Base-by-base conservation (phyloP, 441 rosid genomes). In the Monsonia emarginata region DNA sequence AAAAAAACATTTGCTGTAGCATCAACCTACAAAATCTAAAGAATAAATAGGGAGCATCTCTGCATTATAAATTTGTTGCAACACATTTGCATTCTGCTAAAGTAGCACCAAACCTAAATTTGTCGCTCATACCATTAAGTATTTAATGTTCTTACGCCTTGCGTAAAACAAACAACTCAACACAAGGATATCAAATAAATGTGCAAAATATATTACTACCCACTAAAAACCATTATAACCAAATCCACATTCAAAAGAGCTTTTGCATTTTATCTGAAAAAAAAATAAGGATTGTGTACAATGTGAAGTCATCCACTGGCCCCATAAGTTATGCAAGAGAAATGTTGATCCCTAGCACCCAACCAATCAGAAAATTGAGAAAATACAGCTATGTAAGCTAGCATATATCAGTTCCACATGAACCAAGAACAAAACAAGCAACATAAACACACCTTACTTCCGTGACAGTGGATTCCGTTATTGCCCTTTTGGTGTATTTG, bases 371-470 rank as follows among this genome's bases (percentile, higher is more conserved):
- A 48, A 48, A 19, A 19, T 48, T 9, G 24, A 19, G 5, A 16
- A 18, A 25, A 48, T 48, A 25, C 1, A 48, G 24, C 24, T 48
- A 16, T 18, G 4, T 4, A 14, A 48, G 10, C 9, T 19, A 48
- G 56, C 24, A 18, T 48, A 18, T 18, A 18, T 48, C 56, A 19
- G 56, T 19, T 48, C 56, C 19, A 48, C 56, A 18, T 2, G 8
- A 48, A 48, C 56, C 16, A 48, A 48, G 22, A 5, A 0, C 4
- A 48, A 9, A 44, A 6, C 19, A 44, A 46, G 54, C 54, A 46
- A 46, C 18, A 46, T n/a, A 46, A 48, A 61, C 75, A 22, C 66
- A 95, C 99, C 98, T 95, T 69, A 87, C 98, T 81, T 95, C 99
- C 14, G 96, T 87, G 76, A 91, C 95, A 19, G 84, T 83, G 42